Percentiles rank a stretch among this genome's conserved stretches.
Evolutionary conservation across 1,139 yeast species (phyloP).

Genomic region (Yamadazyma oceani): DNA sequence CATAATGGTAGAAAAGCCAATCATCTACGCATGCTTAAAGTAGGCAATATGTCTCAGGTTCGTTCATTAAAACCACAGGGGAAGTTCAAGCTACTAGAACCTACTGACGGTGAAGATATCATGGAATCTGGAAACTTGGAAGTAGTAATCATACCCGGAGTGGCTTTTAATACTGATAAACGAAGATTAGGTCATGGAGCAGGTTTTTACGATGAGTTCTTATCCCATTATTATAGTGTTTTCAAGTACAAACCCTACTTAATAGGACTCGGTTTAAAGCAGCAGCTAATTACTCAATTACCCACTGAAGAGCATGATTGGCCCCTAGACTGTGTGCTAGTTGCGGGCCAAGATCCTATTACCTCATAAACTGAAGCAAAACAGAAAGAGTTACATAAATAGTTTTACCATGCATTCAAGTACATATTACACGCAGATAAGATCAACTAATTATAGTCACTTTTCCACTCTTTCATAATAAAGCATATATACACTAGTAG

Average conservation of each 20-base stretch:
- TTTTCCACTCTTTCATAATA: conserved; percentile 65
- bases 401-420: neutral
- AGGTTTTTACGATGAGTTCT: conserved; percentile 85
- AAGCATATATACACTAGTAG: conserved; percentile 76
- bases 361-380: too few species aligned
- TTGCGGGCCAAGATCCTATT: conserved; percentile 14
- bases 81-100: conserved; percentile 67
- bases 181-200: conserved; percentile 87
- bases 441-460: too few species aligned
- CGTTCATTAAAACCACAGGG: conserved; percentile 62
- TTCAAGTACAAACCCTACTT: conserved; percentile 38
- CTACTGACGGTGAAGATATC: conserved; percentile 41
- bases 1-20: conserved; percentile 32
- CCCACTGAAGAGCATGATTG: conserved; percentile 77
- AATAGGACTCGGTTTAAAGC: conserved; percentile 69
- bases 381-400: neutral
- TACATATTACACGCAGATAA: too few species aligned
- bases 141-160: conserved; percentile 78
- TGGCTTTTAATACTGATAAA: conserved; percentile 63
- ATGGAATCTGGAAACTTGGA: conserved; percentile 54
- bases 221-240: conserved; percentile 41
- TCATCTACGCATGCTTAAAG: conserved; percentile 58
- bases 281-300: conserved; percentile 60
- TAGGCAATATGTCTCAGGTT: conserved; percentile 45
- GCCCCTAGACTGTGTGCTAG: conserved; percentile 57